Evolutionary conservation across 2,329 filamentous ascomycete species (phyloP).

Genomic region (Fusarium secorum): DNA sequence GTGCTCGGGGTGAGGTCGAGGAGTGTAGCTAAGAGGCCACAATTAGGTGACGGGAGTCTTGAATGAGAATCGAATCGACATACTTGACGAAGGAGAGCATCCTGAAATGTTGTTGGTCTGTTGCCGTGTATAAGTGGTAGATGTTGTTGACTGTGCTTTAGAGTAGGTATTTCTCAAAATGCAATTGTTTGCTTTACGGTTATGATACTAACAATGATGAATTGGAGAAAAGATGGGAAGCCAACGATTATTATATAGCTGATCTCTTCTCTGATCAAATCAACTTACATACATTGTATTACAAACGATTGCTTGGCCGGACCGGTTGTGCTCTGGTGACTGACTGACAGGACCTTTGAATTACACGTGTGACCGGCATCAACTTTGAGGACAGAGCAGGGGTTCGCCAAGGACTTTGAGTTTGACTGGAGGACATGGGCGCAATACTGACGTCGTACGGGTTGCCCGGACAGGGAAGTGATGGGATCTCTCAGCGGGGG

Average conservation of each 20-base stretch:
- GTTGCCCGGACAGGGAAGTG: conserved; percentile 8
- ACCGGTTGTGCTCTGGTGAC: conserved; percentile 25
- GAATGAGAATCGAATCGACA: not conserved
- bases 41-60: not conserved
- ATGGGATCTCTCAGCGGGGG: conserved; percentile 15
- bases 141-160: not conserved
- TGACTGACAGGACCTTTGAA: not conserved
- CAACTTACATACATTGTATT: conserved; percentile 4
- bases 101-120: not conserved
- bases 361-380: conserved; percentile 30
- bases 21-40: conserved; percentile 25
- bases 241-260: conserved; percentile 19
- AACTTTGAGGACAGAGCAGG: conserved; percentile 1
- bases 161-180: not conserved
- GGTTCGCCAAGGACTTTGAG: not conserved
- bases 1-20: conserved; percentile 36
- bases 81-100: conserved; percentile 39
- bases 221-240: not conserved
- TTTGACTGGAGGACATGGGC: conserved; percentile 8
- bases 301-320: conserved; percentile 16
- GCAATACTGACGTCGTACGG: conserved; percentile 28
- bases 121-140: not conserved
- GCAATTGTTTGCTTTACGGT: conserved; percentile 1
- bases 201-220: not conserved
- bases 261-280: not conserved